These are phyloP conservation scores for Karstenula rhodostoma DNA, from an alignment of 2,329 filamentous ascomycete species.

Conservation along the genomic window DNA sequence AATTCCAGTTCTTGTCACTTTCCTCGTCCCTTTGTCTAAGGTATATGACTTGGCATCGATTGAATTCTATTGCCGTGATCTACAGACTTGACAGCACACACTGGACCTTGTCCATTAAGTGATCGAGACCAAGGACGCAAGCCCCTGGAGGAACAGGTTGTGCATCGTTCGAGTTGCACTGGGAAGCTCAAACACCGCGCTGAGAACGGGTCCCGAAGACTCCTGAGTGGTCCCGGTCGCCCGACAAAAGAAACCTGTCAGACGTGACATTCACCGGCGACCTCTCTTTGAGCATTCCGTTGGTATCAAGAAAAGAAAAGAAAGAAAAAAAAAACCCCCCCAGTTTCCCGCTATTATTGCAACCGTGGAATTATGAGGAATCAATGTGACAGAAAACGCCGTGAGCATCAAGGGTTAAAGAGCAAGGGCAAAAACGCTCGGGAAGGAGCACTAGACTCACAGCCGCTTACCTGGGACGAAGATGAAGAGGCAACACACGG, in stretches of 20 bases:
- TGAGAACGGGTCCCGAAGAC: not conserved
- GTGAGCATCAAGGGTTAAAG: constrained; percentile 10
- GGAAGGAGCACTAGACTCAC: constrained; percentile 45
- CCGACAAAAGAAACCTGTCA: constrained; percentile 14
- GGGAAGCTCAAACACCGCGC: not conserved
- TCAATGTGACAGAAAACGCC: constrained; percentile 31
- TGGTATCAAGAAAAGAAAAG: constrained; percentile 11
- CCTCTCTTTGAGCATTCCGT: not conserved
- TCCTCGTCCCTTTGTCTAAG: not conserved
- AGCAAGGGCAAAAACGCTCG: not conserved
- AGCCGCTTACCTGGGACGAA: constrained; percentile 90
- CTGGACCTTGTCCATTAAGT: not conserved
- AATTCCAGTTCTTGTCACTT: not conserved
- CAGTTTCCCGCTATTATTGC: constrained; percentile 14
- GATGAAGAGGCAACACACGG: constrained; percentile 89
- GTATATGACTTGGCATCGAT: not conserved
- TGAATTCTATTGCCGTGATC: not conserved
- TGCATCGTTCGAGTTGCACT: not conserved
- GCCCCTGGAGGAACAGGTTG: not conserved
- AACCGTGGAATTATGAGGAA: constrained; percentile 15
- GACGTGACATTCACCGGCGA: not conserved
- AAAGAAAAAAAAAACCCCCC: not conserved
- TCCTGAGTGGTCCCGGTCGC: not conserved
- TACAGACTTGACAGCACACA: not conserved
- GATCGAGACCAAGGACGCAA: not conserved